Base-by-base conservation (phyloP, 371 early-diverging fungal species). In the Saksenaea oblongispora region DNA sequence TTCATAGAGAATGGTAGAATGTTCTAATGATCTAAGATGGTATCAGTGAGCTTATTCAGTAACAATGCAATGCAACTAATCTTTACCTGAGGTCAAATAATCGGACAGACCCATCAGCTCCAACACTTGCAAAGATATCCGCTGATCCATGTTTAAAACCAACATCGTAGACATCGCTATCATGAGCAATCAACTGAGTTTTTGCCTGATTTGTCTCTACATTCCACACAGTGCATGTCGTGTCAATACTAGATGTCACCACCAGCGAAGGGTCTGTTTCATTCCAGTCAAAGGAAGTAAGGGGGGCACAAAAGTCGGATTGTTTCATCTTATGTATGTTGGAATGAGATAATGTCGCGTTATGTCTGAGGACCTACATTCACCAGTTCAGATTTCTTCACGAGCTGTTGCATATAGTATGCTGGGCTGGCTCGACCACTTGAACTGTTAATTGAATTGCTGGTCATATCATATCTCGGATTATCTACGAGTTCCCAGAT, bases 141-240 rank as follows among this genome's bases (percentile, higher is more conserved):
- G 85, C 69, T 27, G 87, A 88, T 41, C 89, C 88, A 35, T 87
- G 78, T 26, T 90, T 87, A 75, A 95, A 97, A 1, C 91, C 86
- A 22, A 96, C 95, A 71, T 97, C 98, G 75, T 88, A 96, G 13
- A 97, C 96, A 64, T 96, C 95, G 58, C 87, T 86, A 73, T 97
- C 98, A 71, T 97, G 98, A 0, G 96, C 96, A 77, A 97, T 97
- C 54, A 97, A 82, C 70, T 96, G 96, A 10, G 98, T 95, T 72
- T 94, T 97, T 27, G 93, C 92, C 73, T 95, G 93, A 58, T 85
- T 88, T 9, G 93, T 91, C 62, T 89, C 90, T 10, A 96, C 83
- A 69, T 96, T 93, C 98, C 98, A 97, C 4, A 96, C 91, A 0
- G 97, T 95, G 74, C 98, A 97, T 15, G 98, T 97, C 0, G 98